A percentile compares a stretch with the other conserved stretches of the same genome.
Conservation (phyloP, 2,329 filamentous ascomycete species). For the Myriangium duriaei region DNA sequence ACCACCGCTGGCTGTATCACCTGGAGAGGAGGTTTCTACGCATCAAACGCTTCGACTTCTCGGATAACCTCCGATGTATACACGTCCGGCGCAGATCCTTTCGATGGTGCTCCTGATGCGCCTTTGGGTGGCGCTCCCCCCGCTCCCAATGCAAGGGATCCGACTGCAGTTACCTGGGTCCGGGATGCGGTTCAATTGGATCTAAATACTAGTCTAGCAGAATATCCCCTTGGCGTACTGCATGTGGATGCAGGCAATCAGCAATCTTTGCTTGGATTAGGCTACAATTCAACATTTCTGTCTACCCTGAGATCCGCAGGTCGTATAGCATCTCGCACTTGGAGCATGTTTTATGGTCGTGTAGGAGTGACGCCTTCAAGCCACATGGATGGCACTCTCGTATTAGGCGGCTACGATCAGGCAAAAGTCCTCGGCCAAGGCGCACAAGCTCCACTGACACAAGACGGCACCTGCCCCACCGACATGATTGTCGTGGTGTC, state of each 20-base stretch:
- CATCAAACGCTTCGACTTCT: neutral
- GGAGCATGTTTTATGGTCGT: neutral
- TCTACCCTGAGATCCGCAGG: neutral
- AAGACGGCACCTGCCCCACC: neutral
- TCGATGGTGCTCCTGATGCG: neutral
- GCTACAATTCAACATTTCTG: conserved; percentile 1
- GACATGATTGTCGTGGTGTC: conserved; percentile 3
- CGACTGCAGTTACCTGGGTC: neutral
- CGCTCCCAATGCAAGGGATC: neutral
- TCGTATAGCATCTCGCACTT: neutral
- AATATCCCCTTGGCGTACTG: neutral
- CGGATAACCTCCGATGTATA: neutral
- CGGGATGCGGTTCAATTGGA: neutral
- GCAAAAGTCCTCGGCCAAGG: neutral
- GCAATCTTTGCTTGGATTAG: neutral
- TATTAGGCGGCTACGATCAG: conserved; percentile 2
- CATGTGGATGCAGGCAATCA: neutral
- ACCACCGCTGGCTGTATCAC: neutral
- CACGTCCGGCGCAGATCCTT: neutral
- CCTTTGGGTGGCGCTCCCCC: too few species aligned
- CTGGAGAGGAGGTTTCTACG: conserved; percentile 1
- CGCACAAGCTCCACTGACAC: neutral
- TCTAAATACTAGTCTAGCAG: neutral
- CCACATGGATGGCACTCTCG: conserved; percentile 3
- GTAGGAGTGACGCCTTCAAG: neutral